Conservation (phyloP, 2,329 filamentous ascomycete genomes). For the Arachnomyces sp. region DNA sequence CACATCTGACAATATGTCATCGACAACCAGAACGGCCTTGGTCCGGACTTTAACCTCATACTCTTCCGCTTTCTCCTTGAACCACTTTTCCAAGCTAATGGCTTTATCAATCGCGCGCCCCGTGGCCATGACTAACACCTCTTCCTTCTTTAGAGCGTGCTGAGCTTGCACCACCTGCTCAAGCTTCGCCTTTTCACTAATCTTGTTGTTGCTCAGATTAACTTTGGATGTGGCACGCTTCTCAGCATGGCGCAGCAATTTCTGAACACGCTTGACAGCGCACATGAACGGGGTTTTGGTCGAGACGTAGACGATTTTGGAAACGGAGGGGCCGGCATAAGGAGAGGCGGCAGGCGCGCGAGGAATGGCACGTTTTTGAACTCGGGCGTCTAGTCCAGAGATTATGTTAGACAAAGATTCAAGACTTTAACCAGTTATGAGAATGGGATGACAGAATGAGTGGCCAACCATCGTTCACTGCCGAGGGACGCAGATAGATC, state of each 20-base stretch:
- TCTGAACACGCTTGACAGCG: conserved; percentile 52
- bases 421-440: no score
- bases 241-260: conserved; percentile 46
- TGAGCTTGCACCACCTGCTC: conserved; percentile 25
- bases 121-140: conserved; percentile 52
- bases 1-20: conserved; percentile 48
- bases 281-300: conserved; percentile 50
- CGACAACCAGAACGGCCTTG: conserved; percentile 51
- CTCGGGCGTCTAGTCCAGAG: conserved; percentile 33
- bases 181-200: conserved; percentile 25
- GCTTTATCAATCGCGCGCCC: conserved; percentile 53
- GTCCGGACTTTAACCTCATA: conserved; percentile 48
- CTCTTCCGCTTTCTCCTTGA: conserved; percentile 44
- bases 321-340: conserved; percentile 40
- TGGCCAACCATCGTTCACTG: no score
- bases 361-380: conserved; percentile 52
- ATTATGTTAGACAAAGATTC: background rate
- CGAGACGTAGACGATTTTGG: conserved; percentile 53
- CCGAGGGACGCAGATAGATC: no score
- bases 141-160: conserved; percentile 35
- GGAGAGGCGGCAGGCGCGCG: conserved; percentile 49
- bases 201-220: conserved; percentile 25
- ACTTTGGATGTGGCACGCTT: conserved; percentile 44
- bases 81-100: conserved; percentile 49
- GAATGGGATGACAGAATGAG: no score